Evolutionary conservation across 176 grass and related monocot genomes (phyloP).

Genomic region (Microstegium vimineum): DNA sequence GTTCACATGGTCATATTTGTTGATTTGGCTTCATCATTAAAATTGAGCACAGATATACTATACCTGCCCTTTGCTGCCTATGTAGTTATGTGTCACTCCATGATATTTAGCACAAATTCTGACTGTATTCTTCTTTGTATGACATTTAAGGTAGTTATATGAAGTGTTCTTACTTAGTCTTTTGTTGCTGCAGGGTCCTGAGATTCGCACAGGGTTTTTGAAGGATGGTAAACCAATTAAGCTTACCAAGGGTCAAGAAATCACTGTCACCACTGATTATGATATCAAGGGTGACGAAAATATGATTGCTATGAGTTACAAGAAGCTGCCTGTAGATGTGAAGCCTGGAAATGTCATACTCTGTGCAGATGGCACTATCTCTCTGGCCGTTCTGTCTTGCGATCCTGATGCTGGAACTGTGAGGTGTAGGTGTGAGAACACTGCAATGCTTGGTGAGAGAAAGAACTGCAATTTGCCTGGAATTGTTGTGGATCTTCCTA

Average conservation of each 20-base stretch:
- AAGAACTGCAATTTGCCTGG: constrained; percentile 96
- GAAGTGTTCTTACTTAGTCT: neutral
- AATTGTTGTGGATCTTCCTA: constrained; percentile 86
- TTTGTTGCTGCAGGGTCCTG: constrained; percentile 61
- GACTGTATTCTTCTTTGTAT: neutral
- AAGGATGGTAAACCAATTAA: constrained; percentile 87
- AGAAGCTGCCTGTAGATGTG: constrained; percentile 79
- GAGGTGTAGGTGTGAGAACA: constrained; percentile 87
- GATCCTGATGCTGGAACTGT: constrained; percentile 78
- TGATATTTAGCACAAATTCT: neutral
- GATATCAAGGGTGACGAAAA: constrained; percentile 77
- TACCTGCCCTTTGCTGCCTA: neutral
- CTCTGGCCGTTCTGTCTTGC: constrained; percentile 69
- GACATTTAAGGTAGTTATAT: neutral
- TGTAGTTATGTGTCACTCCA: neutral
- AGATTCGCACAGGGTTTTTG: constrained; percentile 91
- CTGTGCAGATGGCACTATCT: constrained; percentile 85
- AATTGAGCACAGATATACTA: neutral
- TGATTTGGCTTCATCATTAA: neutral
- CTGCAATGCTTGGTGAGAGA: constrained; percentile 74
- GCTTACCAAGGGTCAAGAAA: constrained; percentile 80
- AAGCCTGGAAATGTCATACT: constrained; percentile 89
- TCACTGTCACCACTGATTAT: constrained; percentile 83
- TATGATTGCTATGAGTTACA: constrained; percentile 93
- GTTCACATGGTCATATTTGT: neutral